Evolutionary conservation across 345 rosid species (phyloP).

Genomic region (Bruguiera parviflora): DNA sequence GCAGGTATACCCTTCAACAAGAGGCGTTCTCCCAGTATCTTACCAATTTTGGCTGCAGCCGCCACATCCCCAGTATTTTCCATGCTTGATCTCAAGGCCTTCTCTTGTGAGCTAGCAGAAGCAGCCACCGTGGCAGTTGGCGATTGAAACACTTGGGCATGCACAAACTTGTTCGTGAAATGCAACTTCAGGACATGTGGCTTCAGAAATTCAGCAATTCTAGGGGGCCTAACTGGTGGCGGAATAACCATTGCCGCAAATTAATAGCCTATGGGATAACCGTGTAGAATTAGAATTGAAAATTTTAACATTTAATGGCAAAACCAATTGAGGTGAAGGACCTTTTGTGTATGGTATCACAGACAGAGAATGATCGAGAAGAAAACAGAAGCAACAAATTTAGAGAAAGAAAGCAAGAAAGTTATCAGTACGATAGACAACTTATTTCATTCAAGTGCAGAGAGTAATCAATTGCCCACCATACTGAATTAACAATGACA

Average conservation of each 20-base stretch:
- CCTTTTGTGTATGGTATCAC: too few species aligned
- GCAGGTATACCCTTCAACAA: conserved; percentile 71
- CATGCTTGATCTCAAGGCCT: conserved; percentile 56
- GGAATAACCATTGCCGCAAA: conserved; percentile 19
- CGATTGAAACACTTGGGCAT: conserved; percentile 74
- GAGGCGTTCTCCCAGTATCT: conserved; percentile 67
- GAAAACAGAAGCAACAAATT: too few species aligned
- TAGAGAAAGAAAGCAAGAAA: too few species aligned
- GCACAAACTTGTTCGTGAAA: conserved; percentile 68
- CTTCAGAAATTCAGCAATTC: conserved; percentile 53
- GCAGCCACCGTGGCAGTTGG: conserved; percentile 79
- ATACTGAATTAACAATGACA: too few species aligned
- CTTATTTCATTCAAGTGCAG: too few species aligned
- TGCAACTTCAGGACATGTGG: conserved; percentile 74
- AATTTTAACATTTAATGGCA: too few species aligned
- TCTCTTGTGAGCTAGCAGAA: conserved; percentile 79
- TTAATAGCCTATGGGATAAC: too few species aligned
- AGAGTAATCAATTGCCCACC: too few species aligned
- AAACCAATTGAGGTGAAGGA: too few species aligned
- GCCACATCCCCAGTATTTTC: conserved; percentile 74
- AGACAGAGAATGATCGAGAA: too few species aligned
- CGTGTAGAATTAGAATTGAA: too few species aligned
- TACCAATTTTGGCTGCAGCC: conserved; percentile 83
- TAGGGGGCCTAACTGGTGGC: conserved; percentile 63
- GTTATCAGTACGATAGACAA: too few species aligned